phyloP scores from a whole-genome alignment of 164 flowering plant genomes.

The Dillenia turbinata region DNA sequence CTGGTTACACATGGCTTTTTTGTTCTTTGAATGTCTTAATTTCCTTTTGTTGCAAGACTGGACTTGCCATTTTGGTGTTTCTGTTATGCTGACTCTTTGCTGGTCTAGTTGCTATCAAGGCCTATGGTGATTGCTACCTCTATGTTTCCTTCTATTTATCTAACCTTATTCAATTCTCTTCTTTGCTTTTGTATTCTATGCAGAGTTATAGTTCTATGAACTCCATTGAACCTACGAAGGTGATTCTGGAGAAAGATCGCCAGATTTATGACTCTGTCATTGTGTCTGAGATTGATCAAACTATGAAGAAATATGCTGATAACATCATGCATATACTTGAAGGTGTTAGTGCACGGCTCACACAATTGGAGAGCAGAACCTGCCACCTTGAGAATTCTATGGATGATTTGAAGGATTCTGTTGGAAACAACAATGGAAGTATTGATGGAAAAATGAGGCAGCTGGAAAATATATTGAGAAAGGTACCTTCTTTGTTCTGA shows the following conservation, averaged over 20 bases:
- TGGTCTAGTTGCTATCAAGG: neutral
- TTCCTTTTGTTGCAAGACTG: neutral
- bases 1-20: neutral
- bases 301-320: conserved; percentile 79
- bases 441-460: conserved; percentile 84
- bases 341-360: conserved; percentile 67
- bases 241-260: conserved; percentile 38
- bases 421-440: conserved; percentile 69
- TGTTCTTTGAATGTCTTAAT: neutral
- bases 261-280: conserved; percentile 26
- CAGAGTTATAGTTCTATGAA: conserved; percentile 60
- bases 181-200: neutral
- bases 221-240: conserved; percentile 34
- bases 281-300: conserved; percentile 67
- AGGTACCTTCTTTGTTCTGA: conserved; percentile 37
- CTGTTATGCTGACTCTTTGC: neutral
- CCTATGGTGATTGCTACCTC: neutral
- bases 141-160: neutral
- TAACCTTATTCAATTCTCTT: conserved; percentile 5
- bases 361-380: conserved; percentile 79
- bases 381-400: conserved; percentile 66
- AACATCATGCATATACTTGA: conserved; percentile 67
- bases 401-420: conserved; percentile 76
- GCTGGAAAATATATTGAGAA: conserved; percentile 74
- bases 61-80: neutral